Percentiles rank a stretch among this genome's conserved stretches.
phyloP scores from a whole-genome alignment of 2,329 filamentous ascomycete species.

The Ophiostoma sp. region DNA sequence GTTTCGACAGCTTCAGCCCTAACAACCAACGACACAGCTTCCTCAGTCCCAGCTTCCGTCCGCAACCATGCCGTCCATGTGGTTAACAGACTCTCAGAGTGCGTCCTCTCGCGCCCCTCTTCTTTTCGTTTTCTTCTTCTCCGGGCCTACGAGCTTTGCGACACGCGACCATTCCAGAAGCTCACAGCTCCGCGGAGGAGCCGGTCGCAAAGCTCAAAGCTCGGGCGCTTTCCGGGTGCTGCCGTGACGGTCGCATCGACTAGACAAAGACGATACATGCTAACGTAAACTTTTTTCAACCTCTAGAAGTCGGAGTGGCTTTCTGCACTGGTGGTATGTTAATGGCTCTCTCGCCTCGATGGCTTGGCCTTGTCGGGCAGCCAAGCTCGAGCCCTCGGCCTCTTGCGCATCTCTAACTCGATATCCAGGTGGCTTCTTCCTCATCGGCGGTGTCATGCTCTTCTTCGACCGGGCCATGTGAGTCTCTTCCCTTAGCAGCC shows the following conservation, averaged over 20 bases:
- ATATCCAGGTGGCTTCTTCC: constrained; percentile 80
- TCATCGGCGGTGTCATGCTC: constrained; percentile 89
- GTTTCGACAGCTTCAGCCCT: neutral
- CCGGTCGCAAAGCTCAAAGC: constrained; percentile 7
- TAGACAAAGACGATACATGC: constrained; percentile 26
- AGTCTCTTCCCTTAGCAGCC: constrained; percentile 37
- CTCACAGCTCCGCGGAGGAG: neutral
- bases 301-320: constrained; percentile 88
- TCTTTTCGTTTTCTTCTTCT: neutral
- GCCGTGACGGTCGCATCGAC: neutral
- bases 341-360: neutral
- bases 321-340: constrained; percentile 95
- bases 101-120: constrained; percentile 42
- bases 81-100: constrained; percentile 96
- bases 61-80: constrained; percentile 76
- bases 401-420: neutral
- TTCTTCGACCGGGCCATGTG: constrained; percentile 98
- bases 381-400: neutral
- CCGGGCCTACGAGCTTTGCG: neutral
- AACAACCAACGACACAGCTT: neutral
- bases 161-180: constrained; percentile 24
- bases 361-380: too few relatives aligned
- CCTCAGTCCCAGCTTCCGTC: neutral
- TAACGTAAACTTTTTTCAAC: constrained; percentile 31
- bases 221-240: neutral